Percentiles rank a stretch among this genome's conserved stretches.
These are phyloP conservation scores for Saccharomycopsis javanensis DNA, from an alignment of 805 yeast genomes.

Conservation along the genomic window DNA sequence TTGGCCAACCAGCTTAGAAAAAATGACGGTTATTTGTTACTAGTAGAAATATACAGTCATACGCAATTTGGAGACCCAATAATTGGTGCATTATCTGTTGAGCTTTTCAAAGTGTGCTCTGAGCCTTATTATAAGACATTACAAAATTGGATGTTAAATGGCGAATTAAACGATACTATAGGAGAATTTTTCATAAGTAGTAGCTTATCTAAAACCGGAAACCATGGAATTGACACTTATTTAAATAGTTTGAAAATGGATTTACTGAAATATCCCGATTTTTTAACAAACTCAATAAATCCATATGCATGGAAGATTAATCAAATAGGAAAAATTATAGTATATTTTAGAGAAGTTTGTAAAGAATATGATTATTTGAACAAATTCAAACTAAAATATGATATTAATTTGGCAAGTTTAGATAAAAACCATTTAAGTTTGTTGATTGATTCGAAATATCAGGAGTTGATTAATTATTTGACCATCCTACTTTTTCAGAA, in stretches of 20 bases:
- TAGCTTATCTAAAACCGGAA: background rate
- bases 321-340: slow-evolving; percentile 63
- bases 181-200: slow-evolving; percentile 50
- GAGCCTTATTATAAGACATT: slow-evolving; percentile 54
- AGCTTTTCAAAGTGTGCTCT: slow-evolving; percentile 37
- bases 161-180: slow-evolving; percentile 44
- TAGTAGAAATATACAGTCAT: slow-evolving; percentile 42
- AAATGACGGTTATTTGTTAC: slow-evolving; percentile 38
- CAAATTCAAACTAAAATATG: slow-evolving; percentile 29
- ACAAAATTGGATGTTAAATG: slow-evolving; percentile 59
- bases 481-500: slow-evolving; percentile 11
- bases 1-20: slow-evolving; percentile 29
- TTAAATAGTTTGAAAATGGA: slow-evolving; percentile 25
- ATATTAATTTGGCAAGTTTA: slow-evolving; percentile 3
- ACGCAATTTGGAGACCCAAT: slow-evolving; percentile 55
- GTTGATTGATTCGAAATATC: slow-evolving; percentile 14
- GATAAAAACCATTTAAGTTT: slow-evolving; percentile 8
- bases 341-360: slow-evolving; percentile 56
- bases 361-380: slow-evolving; percentile 59
- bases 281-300: slow-evolving; percentile 33
- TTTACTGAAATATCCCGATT: slow-evolving; percentile 35
- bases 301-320: slow-evolving; percentile 31
- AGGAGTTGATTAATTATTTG: slow-evolving; percentile 13
- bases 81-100: slow-evolving; percentile 34
- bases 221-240: background rate